phyloP scores from a whole-genome alignment of 306 rosid genomes.

The Vicia villosa region DNA sequence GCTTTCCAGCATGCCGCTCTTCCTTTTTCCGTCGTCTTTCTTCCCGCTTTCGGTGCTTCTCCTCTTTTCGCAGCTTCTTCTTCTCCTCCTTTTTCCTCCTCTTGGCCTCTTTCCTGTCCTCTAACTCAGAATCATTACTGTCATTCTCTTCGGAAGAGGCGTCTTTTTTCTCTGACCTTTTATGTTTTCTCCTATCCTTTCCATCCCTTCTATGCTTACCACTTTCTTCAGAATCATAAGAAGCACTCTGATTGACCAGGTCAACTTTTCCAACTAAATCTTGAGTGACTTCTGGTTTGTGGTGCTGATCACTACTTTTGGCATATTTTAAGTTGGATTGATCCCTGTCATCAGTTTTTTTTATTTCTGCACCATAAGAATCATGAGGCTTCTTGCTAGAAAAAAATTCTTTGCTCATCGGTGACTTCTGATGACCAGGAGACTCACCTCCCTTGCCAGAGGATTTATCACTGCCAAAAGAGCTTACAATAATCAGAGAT shows the following conservation, averaged over 20 bases:
- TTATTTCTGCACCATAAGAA: constrained; percentile 47
- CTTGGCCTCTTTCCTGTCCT: constrained; percentile 77
- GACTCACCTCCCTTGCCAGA: constrained; percentile 46
- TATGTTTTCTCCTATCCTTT: constrained; percentile 71
- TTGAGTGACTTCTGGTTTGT: constrained; percentile 45
- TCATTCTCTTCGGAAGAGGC: constrained; percentile 63
- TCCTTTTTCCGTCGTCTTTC: constrained; percentile 75
- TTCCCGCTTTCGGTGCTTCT: constrained; percentile 78
- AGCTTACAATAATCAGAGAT: constrained; percentile 39
- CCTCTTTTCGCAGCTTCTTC: constrained; percentile 80
- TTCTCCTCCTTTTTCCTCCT: constrained; percentile 84
- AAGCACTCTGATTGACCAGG: constrained; percentile 43
- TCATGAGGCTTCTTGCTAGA: constrained; percentile 51
- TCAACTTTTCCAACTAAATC: constrained; percentile 48
- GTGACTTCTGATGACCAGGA: constrained; percentile 49
- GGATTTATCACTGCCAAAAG: constrained; percentile 55
- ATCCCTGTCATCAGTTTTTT: constrained; percentile 53
- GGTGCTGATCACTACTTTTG: constrained; percentile 41
- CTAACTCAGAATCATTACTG: constrained; percentile 76
- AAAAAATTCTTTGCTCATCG: constrained; percentile 45
- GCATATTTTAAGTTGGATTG: constrained; percentile 42
- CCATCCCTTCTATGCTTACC: constrained; percentile 57
- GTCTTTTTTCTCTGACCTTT: constrained; percentile 68
- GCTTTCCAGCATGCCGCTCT: constrained; percentile 78
- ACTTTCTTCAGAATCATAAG: constrained; percentile 65